These are phyloP conservation scores for Termitomyces sp. DNA, from an alignment of 768 basidiomycete species.

Conservation along the genomic window DNA sequence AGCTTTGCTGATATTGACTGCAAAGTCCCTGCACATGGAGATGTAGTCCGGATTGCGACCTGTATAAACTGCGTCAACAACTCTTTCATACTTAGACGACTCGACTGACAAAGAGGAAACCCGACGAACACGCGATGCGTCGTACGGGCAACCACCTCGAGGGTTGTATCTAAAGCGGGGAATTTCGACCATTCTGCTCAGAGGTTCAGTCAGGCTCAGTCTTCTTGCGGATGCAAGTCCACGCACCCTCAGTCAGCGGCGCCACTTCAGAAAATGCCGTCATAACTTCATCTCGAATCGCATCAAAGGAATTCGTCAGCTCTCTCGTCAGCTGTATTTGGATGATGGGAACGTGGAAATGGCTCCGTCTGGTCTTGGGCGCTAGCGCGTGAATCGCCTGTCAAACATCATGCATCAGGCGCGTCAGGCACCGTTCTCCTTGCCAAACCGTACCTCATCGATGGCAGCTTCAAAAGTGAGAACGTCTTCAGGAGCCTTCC, in stretches of 20 bases:
- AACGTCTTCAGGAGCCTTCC: conserved; percentile 27
- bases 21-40: conserved; percentile 14
- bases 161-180: conserved; percentile 7
- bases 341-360: conserved; percentile 17
- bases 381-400: conserved; percentile 14
- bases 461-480: conserved; percentile 23
- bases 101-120: conserved; percentile 19
- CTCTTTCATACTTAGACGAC: background rate
- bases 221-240: background rate
- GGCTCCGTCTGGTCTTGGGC: conserved; percentile 9
- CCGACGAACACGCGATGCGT: conserved; percentile 24
- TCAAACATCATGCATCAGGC: background rate
- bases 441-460: conserved; percentile 20
- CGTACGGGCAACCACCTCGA: conserved; percentile 20
- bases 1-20: conserved; percentile 13
- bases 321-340: conserved; percentile 13
- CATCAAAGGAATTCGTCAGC: conserved; percentile 2
- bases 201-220: background rate
- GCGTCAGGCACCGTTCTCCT: background rate
- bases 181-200: conserved; percentile 2
- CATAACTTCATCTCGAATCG: conserved; percentile 9
- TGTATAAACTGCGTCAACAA: background rate
- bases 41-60: conserved; percentile 20
- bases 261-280: conserved; percentile 1
- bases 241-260: background rate